Conservation (phyloP, 164 flowering plant genomes). For the Berberis thunbergii region DNA sequence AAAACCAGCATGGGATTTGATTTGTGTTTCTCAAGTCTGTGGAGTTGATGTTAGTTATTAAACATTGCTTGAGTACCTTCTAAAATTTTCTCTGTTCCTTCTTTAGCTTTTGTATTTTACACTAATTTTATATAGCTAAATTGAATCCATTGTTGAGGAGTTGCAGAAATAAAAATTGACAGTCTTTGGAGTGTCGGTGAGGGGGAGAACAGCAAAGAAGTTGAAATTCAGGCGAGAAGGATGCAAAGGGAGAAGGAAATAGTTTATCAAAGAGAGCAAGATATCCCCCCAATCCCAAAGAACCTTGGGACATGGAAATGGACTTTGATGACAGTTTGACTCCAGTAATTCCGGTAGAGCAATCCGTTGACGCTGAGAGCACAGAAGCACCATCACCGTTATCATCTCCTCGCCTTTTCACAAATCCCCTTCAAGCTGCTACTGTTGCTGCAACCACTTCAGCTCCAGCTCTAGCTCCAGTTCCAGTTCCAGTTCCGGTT, state of each 20-base stretch:
- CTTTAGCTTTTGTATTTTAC: no score
- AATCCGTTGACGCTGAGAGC: conserved; percentile 49
- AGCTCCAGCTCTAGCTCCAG: neutral
- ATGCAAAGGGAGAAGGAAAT: conserved; percentile 66
- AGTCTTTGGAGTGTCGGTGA: conserved; percentile 47
- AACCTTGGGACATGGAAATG: conserved; percentile 97
- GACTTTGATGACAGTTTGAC: conserved; percentile 89
- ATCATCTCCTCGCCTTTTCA: conserved; percentile 11
- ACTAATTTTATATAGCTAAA: no score
- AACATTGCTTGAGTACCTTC: no score
- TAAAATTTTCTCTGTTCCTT: no score
- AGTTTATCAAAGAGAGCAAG: conserved; percentile 33
- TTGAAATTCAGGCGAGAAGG: conserved; percentile 65
- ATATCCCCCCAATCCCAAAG: conserved; percentile 77
- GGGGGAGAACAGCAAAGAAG: conserved; percentile 87
- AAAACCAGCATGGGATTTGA: no score
- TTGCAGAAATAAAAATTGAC: conserved; percentile 61
- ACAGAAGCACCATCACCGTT: conserved; percentile 19
- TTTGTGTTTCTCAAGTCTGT: no score
- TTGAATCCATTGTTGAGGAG: conserved; percentile 6
- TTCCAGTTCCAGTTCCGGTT: no score
- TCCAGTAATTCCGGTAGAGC: conserved; percentile 68
- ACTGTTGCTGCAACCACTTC: neutral
- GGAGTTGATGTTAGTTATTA: no score
- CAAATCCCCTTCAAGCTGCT: neutral